phyloP scores from a whole-genome alignment of 2,329 filamentous ascomycete genomes.

The Fusarium sp. region DNA sequence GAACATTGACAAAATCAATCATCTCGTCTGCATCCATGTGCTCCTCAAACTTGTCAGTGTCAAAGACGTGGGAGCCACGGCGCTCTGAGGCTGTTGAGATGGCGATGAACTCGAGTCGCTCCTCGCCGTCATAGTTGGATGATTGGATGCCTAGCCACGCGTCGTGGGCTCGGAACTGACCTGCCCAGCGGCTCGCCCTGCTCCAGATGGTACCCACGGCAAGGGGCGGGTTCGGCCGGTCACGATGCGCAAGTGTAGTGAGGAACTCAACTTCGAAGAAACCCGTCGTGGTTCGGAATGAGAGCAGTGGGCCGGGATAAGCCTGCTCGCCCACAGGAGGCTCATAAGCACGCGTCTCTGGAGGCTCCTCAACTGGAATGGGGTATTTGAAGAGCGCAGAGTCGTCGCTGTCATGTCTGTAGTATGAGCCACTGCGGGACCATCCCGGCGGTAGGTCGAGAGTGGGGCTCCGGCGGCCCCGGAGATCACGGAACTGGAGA shows the following conservation, averaged over 20 bases:
- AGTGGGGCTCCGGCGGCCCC: conserved; percentile 48
- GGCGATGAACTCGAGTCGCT: conserved; percentile 58
- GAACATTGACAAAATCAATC: conserved; percentile 59
- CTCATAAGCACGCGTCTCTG: conserved; percentile 46
- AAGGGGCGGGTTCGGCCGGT: conserved; percentile 53
- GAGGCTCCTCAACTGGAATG: conserved; percentile 53
- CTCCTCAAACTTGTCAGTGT: conserved; percentile 54
- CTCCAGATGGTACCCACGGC: conserved; percentile 57
- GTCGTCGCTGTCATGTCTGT: conserved; percentile 55
- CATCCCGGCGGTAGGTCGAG: conserved; percentile 54
- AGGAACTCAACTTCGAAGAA: conserved; percentile 57
- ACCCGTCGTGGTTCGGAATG: conserved; percentile 54
- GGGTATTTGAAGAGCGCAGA: conserved; percentile 56
- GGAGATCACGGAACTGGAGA: conserved; percentile 54
- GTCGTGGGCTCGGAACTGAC: conserved; percentile 58
- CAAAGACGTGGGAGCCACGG: conserved; percentile 55
- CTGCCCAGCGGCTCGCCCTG: conserved; percentile 53
- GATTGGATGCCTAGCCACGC: conserved; percentile 59
- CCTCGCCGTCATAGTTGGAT: conserved; percentile 59
- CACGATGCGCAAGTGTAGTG: conserved; percentile 51
- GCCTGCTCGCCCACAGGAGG: conserved; percentile 47
- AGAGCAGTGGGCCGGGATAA: conserved; percentile 54
- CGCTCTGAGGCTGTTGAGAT: conserved; percentile 56
- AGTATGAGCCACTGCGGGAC: conserved; percentile 52
- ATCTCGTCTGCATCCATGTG: conserved; percentile 55